Percentiles rank a stretch among this genome's conserved stretches.
phyloP scores from a whole-genome alignment of 2,329 filamentous ascomycete species.

The Microsporum ferrugineum region DNA sequence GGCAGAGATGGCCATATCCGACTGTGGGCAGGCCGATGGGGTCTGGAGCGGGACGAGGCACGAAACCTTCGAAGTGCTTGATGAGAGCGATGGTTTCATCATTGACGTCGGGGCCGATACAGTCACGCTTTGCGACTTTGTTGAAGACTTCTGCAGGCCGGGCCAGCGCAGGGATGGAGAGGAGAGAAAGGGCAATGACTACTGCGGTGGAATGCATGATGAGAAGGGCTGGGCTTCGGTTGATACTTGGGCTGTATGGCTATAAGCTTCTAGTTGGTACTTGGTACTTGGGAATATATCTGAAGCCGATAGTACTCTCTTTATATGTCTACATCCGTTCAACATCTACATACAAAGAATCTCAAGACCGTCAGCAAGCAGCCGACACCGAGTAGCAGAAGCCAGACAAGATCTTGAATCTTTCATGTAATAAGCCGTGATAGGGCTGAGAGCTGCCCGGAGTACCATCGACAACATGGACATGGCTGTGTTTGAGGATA shows the following conservation, averaged over 20 bases:
- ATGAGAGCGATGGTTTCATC: constrained; percentile 26
- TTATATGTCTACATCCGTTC: neutral
- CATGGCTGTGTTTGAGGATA: neutral
- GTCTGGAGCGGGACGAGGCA: constrained; percentile 26
- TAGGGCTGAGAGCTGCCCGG: neutral
- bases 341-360: neutral
- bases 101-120: constrained; percentile 22
- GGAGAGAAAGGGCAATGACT: neutral
- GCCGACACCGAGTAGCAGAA: neutral
- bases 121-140: constrained; percentile 7
- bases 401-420: neutral
- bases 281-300: no score
- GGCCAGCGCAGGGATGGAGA: neutral
- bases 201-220: no score
- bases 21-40: constrained; percentile 40
- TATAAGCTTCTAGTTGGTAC: no score
- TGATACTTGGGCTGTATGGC: no score
- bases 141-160: neutral
- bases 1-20: constrained; percentile 42
- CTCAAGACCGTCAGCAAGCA: neutral
- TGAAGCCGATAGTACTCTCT: no score
- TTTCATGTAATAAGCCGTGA: neutral
- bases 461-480: neutral
- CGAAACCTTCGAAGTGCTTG: constrained; percentile 30
- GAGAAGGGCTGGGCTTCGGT: no score